Percentiles rank a stretch among this genome's conserved stretches.
Conservation (phyloP, 225 moss, liverwort and hornwort species). For the Marchantia polymorpha region DNA sequence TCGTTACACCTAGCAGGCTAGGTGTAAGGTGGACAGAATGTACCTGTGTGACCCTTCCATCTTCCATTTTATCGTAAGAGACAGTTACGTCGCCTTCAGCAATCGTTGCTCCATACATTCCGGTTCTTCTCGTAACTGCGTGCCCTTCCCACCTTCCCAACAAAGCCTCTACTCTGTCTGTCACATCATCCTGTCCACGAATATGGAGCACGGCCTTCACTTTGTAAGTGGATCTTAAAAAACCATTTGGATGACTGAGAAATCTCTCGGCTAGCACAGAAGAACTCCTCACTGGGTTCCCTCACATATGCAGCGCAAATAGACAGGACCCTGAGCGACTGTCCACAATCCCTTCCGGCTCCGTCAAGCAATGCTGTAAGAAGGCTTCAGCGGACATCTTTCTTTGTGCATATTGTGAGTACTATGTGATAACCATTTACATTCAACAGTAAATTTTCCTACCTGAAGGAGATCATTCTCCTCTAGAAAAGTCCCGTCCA, state of each 20-base stretch:
- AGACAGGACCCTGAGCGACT: no score
- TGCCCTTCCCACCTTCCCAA: constrained; percentile 82
- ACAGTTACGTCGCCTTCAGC: constrained; percentile 58
- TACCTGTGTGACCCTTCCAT: constrained; percentile 67
- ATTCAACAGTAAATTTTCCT: neutral
- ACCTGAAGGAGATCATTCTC: constrained; percentile 15
- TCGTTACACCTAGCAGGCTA: no score
- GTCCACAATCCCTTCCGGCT: no score
- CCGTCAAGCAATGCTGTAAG: no score
- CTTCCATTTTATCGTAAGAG: constrained; percentile 53
- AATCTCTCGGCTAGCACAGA: no score
- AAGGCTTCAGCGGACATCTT: no score
- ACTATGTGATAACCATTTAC: no score
- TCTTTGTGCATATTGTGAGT: no score
- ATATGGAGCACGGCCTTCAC: neutral
- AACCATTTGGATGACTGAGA: no score
- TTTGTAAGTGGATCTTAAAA: neutral
- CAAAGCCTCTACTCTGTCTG: constrained; percentile 51
- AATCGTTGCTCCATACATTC: constrained; percentile 76
- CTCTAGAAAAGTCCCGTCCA: constrained; percentile 51
- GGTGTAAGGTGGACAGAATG: neutral
- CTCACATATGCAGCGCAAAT: no score
- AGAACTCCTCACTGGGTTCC: no score
- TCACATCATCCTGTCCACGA: constrained; percentile 41
- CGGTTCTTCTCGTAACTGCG: constrained; percentile 71